Conservation (phyloP, 2,329 filamentous ascomycete species). For the Hymenoscyphus fructigenus region DNA sequence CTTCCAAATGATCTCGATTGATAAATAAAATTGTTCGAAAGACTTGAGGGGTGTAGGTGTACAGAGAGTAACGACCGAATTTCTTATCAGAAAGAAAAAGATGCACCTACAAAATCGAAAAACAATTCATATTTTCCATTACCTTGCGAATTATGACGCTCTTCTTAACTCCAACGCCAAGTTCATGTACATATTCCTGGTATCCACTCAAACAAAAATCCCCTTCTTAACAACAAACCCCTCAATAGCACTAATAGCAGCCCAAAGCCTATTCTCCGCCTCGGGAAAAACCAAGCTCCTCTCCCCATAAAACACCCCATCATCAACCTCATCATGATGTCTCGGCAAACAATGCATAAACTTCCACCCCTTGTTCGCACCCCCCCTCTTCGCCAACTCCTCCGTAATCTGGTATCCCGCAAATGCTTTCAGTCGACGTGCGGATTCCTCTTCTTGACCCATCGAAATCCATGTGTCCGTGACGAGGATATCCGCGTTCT, state of each 20-base stretch:
- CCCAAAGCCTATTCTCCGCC: conserved; percentile 92
- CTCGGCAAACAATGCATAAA: conserved; percentile 98
- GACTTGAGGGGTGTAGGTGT: no score
- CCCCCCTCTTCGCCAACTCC: conserved; percentile 74
- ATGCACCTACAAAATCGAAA: no score
- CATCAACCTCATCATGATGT: conserved; percentile 87
- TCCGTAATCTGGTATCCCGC: conserved; percentile 88
- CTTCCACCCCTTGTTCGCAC: conserved; percentile 86
- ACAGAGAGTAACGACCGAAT: no score
- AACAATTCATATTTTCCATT: no score
- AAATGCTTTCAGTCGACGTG: conserved; percentile 77
- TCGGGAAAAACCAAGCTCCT: conserved; percentile 89
- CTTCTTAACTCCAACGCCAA: no score
- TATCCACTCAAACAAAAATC: conserved; percentile 50
- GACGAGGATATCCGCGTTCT: conserved; percentile 83
- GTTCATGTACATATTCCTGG: no score
- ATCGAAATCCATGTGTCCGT: conserved; percentile 99
- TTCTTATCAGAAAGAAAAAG: no score
- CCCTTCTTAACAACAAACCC: conserved; percentile 95
- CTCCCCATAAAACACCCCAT: conserved; percentile 89
- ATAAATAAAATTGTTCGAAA: no score
- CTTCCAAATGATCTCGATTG: no score
- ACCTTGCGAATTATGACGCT: no score
- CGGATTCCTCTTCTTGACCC: conserved; percentile 87
- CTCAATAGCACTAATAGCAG: conserved; percentile 77